These are phyloP conservation scores for Pseudogymnoascus sp. DNA, from an alignment of 2,329 filamentous ascomycete species.

Conservation along the genomic window DNA sequence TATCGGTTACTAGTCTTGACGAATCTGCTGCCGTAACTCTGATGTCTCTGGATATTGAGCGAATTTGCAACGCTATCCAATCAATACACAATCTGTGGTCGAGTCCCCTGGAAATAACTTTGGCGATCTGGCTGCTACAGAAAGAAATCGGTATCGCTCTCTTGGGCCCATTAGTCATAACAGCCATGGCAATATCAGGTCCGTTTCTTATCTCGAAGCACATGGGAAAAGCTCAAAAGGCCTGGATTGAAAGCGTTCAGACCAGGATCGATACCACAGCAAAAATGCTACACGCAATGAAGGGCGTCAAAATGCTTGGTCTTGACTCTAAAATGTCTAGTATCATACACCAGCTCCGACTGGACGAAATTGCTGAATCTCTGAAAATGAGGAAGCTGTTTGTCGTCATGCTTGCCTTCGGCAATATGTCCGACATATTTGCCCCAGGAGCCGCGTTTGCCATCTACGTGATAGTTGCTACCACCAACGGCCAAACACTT, in stretches of 20 bases:
- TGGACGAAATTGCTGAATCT: slow-evolving; percentile 17
- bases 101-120: background rate
- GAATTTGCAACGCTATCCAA: slow-evolving; percentile 29
- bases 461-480: slow-evolving; percentile 29
- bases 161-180: background rate
- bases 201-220: slow-evolving; percentile 6
- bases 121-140: background rate
- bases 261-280: slow-evolving; percentile 19
- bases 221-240: slow-evolving; percentile 12
- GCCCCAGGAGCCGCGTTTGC: slow-evolving; percentile 35
- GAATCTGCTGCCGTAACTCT: slow-evolving; percentile 25
- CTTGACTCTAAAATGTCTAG: slow-evolving; percentile 29
- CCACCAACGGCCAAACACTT: slow-evolving; percentile 24
- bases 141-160: background rate
- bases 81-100: background rate
- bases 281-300: slow-evolving; percentile 27
- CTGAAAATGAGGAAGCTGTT: slow-evolving; percentile 18
- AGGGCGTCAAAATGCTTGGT: slow-evolving; percentile 29
- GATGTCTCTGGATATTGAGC: slow-evolving; percentile 24
- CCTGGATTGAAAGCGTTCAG: slow-evolving; percentile 20
- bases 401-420: slow-evolving; percentile 16
- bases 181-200: slow-evolving; percentile 12
- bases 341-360: slow-evolving; percentile 29
- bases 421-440: slow-evolving; percentile 22
- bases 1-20: slow-evolving; percentile 22